Evolutionary conservation across 768 basidiomycete genomes (phyloP).

Genomic region (Boletus fagicola): DNA sequence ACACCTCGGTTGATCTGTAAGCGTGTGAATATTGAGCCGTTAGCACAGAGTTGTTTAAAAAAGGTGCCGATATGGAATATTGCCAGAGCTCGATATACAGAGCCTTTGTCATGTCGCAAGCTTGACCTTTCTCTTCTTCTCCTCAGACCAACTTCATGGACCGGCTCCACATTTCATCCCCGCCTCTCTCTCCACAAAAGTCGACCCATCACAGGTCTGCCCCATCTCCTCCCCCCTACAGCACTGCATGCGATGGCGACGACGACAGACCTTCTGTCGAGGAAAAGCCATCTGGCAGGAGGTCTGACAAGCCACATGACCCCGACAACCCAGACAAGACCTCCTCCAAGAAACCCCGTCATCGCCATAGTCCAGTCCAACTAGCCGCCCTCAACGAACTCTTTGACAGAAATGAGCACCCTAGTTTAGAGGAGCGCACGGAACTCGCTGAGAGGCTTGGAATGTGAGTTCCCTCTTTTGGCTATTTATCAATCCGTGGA

Average conservation of each 20-base stretch:
- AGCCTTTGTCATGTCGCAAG: constrained; percentile 39
- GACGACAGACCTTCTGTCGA: constrained; percentile 22
- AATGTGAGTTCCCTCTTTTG: constrained; percentile 55
- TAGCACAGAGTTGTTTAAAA: constrained; percentile 34
- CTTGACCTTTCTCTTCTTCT: constrained; percentile 35
- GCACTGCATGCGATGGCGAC: constrained; percentile 18
- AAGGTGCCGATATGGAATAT: constrained; percentile 41
- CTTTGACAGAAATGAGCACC: constrained; percentile 75
- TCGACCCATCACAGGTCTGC: constrained; percentile 8
- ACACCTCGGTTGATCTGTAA: constrained; percentile 7
- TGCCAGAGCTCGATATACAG: constrained; percentile 39
- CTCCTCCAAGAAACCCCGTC: constrained; percentile 66
- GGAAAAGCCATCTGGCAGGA: constrained; percentile 26
- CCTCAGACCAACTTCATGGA: constrained; percentile 30
- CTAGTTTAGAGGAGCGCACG: constrained; percentile 63
- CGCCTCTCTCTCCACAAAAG: constrained; percentile 14
- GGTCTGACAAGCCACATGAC: constrained; percentile 26
- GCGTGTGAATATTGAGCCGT: constrained; percentile 32
- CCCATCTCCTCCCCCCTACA: constrained; percentile 11
- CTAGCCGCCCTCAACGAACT: constrained; percentile 75
- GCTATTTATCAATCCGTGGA: constrained; percentile 21
- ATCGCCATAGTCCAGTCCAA: constrained; percentile 71
- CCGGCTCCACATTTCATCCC: constrained; percentile 14
- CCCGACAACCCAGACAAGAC: constrained; percentile 25
- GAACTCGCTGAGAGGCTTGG: constrained; percentile 68